Evolutionary conservation across 768 basidiomycete genomes (phyloP).

Genomic region (Tephrocybe rancida): DNA sequence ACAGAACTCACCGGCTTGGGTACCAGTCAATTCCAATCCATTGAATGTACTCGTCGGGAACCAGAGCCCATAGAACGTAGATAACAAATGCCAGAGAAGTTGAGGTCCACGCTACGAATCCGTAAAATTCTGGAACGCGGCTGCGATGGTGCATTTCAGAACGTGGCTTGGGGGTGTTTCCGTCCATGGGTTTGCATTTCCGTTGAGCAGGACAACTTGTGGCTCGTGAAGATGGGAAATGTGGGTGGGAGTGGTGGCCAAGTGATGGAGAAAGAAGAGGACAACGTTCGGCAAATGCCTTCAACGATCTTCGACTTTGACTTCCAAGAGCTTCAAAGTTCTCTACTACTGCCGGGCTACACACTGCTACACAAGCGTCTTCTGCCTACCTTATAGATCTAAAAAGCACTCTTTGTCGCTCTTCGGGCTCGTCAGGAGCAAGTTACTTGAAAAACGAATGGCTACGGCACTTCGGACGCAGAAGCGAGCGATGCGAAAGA

Average conservation of each 20-base stretch:
- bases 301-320: too few species aligned
- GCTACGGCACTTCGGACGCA: conserved; percentile 39
- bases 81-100: conserved; percentile 71
- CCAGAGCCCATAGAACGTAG: conserved; percentile 79
- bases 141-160: conserved; percentile 33
- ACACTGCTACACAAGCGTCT: too few species aligned
- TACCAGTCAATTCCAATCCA: conserved; percentile 81
- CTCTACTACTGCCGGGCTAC: too few species aligned
- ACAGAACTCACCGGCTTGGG: conserved; percentile 80
- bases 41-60: conserved; percentile 71
- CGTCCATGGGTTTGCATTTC: background rate
- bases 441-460: conserved; percentile 1
- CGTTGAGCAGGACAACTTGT: background rate
- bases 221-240: too few species aligned
- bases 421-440: too few species aligned
- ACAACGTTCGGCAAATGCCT: too few species aligned
- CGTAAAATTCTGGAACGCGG: conserved; percentile 84
- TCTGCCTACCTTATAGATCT: too few species aligned
- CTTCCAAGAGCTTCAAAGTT: too few species aligned
- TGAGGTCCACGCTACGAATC: conserved; percentile 85
- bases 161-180: background rate
- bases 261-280: background rate
- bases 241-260: background rate
- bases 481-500: conserved; percentile 59
- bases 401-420: too few species aligned